phyloP scores from a whole-genome alignment of 768 basidiomycete species.

The Leccinum aurantiacum region DNA sequence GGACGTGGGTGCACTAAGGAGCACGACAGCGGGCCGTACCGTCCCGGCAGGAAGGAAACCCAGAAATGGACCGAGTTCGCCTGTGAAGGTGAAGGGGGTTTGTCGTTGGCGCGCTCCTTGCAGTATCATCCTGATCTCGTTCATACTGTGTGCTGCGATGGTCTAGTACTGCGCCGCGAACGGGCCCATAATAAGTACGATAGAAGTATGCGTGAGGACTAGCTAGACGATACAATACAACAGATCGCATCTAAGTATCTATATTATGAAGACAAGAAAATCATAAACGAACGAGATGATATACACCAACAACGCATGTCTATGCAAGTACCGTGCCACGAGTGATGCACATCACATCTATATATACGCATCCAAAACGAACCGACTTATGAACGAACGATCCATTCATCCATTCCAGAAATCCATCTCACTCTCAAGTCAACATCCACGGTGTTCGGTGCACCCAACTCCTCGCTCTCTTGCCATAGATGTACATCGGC shows the following conservation, averaged over 20 bases:
- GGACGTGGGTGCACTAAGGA: neutral
- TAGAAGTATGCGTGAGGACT: no score
- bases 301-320: no score
- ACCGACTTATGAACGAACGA: neutral
- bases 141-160: slow-evolving; percentile 25
- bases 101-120: slow-evolving; percentile 19
- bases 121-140: slow-evolving; percentile 28
- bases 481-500: slow-evolving; percentile 2
- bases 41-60: neutral
- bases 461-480: slow-evolving; percentile 1
- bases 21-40: neutral
- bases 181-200: no score
- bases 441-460: slow-evolving; percentile 1
- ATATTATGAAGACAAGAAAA: no score
- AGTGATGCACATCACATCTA: no score
- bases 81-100: slow-evolving; percentile 8
- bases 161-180: no score
- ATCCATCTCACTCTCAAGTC: neutral
- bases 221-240: no score
- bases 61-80: neutral
- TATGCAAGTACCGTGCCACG: no score
- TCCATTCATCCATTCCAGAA: neutral
- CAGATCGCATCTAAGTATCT: no score
- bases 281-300: no score
- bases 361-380: no score